Base-by-base conservation (phyloP, 2,329 filamentous ascomycete species). In the Aspergillus felis region DNA sequence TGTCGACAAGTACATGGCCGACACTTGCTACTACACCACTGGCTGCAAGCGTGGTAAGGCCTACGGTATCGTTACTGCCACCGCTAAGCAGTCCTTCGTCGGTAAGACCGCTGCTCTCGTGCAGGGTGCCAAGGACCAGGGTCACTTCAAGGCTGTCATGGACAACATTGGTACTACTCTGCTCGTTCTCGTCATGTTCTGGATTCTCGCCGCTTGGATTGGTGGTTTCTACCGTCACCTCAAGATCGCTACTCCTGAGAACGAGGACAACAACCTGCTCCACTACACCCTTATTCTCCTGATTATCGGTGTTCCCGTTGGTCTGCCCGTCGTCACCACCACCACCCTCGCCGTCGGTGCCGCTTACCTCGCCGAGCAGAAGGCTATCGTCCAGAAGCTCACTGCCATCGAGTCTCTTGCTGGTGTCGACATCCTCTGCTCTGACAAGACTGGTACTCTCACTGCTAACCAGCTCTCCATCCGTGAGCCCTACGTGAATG, bases 91-190 rank as follows among this genome's bases (percentile, higher is more conserved):
- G 76, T 91, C 88, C 58, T 91, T 91, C 79, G 88, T 91, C 74
- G 88, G 88, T 78, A 86, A 85, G 74, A 91, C 88, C 66, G 88
- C 88, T 61, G 83, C 84, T 66, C 82, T 91, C 53, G 88, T 91
- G 52, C 85, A 90, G 78, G 88, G 87, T 64, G 88, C 88, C 64
- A 82, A 89, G 77, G 88, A 90, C 74, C 83, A 86, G 70, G 88
- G 88, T 78, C 87, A 90, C 77, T 90, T 90, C 84, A 90, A 91
- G 81, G 87, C 87, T 64, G 88, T 91, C 81, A 91, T 91, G 88
- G 87, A 91, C 83, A 87, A 84, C 71, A 91, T 91, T 70, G 88
- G 88, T 76, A 90, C 87, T 54, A 79, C 85, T 59, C 81, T 91
- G 56, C 81, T 91, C 66, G 87, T 91, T 67, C 80, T 91, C 61